Evolutionary conservation across 352 stramenopile genomes (phyloP), one percentile per base, ranked within the genome.

Genomic region (Phytophthora quininea): DNA sequence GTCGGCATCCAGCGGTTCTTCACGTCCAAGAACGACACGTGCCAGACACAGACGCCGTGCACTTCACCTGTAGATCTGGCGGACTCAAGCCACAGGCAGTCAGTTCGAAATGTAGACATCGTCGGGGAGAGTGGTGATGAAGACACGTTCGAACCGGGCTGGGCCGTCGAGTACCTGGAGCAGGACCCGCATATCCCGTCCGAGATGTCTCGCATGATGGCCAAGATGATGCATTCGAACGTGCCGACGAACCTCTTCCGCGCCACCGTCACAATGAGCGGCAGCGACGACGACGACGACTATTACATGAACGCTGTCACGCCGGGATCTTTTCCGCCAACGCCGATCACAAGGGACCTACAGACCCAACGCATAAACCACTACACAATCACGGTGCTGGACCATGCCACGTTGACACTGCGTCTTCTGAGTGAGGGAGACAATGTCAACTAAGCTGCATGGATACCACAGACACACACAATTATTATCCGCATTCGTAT

Each of bases 81-180:
- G 45, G 74, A 79, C 49, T 51, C 73, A 9, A 79, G 73, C 27
- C 64, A 75, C 38, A 69, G 55, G 56, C 55, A 64, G 15, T 43
- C 64, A 12, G 55, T 49, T 40, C 27, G 37, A 52, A 56, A 58
- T 27, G 24, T 33, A 58, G 51, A 65, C 50, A 33, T 47, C 4
- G 67, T 55, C 19, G 47, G 49, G 10, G 61, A 74, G 11, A 45
- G 56, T 1, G 64, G 61, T 27, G 59, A 55, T 14, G 71, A 78
- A 31, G 50, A 71, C 3, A 53, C 60, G 50, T 69, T 83, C 27
- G 86, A 95, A 38, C 79, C 85, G 15, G 84, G 86, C 4, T 95
- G 86, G 86, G 81, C 86, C 2, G 73, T 95, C 12, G 80, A 92
- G 62, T 95, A 95, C 69, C 86, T 92, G 74, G 80, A 95, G 54